Evolutionary conservation across 2,329 filamentous ascomycete species (phyloP), one percentile per base, ranked within the genome.

Genomic region (Alternaria atra): DNA sequence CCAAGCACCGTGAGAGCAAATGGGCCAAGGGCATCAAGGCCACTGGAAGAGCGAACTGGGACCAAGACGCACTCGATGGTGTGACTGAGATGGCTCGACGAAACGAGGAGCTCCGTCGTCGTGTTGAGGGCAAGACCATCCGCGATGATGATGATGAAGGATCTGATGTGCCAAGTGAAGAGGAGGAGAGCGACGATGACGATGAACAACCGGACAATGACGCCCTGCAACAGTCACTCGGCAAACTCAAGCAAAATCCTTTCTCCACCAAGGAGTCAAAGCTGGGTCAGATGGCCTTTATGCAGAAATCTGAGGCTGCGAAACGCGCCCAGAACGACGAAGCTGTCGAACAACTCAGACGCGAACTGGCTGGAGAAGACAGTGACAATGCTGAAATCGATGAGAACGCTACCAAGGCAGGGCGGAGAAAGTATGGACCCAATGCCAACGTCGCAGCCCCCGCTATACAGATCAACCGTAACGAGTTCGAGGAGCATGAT

Each of bases 21-120:
- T 97, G 93, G 93, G 93, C 93, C 37, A 97, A 96, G 83, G 87
- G 90, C 58, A 84, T 93, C 61, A 92, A 91, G 74, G 89, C 91
- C 70, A 90, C 87, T 37, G 93, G 93, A 47, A 88, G 92, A 50
- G 90, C 91, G 4, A 90, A 89, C 0, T 97, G 93, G 94, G 94
- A 97, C 71, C 92, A 96, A 25, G 91, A 94, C 64, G 94, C 93
- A 65, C 88, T 92, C 51, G 83, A 88, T 20, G 91, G 91, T 6
- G 86, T 95, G 20, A 87, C 87, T 6, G 93, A 97, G 71, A 91
- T 95, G 87, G 92, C 92, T 0, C 85, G 90, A 60, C 86, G 90
- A 61, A 91, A 94, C 63, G 92, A 97, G 71, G 93, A 97, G 78
- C 83, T 97, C 54, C 88, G 90, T 58, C 87, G 87, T 67, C 87